Percentiles rank a stretch among this genome's conserved stretches.
Evolutionary conservation across 192 early-diverging fungal species (phyloP).

Genomic region (Linderina pennispora): DNA sequence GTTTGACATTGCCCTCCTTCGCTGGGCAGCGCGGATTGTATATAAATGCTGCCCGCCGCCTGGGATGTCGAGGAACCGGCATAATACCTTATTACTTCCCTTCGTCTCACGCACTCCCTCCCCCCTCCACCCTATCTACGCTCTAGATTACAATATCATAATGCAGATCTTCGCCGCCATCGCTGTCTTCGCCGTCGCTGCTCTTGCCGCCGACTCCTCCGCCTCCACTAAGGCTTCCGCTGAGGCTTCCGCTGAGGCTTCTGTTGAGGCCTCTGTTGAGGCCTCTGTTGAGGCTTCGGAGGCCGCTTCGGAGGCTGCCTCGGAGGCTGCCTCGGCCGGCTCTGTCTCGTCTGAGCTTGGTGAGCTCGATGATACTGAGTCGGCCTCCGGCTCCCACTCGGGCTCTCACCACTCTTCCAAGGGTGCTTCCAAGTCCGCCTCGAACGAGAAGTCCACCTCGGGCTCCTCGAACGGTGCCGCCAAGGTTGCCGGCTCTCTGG

Average conservation of each 20-base stretch:
- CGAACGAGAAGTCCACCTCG: slow-evolving; percentile 1
- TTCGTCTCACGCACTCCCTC: too few species aligned
- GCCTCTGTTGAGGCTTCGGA: neutral
- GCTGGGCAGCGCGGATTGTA: too few species aligned
- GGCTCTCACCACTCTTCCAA: neutral
- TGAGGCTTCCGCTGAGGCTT: slow-evolving; percentile 1
- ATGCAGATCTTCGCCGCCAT: slow-evolving; percentile 37
- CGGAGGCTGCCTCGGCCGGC: neutral
- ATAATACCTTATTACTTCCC: too few species aligned
- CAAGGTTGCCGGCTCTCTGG: slow-evolving; percentile 22
- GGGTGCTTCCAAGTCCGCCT: neutral
- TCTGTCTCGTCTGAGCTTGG: neutral
- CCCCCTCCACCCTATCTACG: neutral
- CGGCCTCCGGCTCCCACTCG: neutral
- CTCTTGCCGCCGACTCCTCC: slow-evolving; percentile 20
- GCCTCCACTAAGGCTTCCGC: neutral
- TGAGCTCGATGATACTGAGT: neutral
- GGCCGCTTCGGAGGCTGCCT: too few species aligned
- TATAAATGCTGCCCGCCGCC: too few species aligned
- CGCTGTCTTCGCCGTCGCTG: slow-evolving; percentile 22
- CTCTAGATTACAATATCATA: slow-evolving; percentile 6
- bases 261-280: neutral
- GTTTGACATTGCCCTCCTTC: too few species aligned
- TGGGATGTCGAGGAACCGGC: too few species aligned
- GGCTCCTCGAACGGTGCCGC: slow-evolving; percentile 18